phyloP scores from a whole-genome alignment of 768 basidiomycete genomes.

The Termitomyces sp. region DNA sequence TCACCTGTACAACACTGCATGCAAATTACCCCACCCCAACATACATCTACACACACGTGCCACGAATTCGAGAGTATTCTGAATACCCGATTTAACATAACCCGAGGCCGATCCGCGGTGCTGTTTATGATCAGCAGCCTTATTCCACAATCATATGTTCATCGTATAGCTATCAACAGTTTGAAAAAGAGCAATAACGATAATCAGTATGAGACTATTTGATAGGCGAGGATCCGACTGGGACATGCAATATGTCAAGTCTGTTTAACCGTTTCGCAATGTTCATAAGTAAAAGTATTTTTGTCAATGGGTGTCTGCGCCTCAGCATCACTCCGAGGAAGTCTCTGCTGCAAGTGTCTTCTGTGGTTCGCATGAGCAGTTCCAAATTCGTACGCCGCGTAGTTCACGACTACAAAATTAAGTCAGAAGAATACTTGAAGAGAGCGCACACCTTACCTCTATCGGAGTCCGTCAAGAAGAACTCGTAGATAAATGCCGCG shows the following conservation, averaged over 20 bases:
- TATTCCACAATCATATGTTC: background rate
- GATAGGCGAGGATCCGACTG: background rate
- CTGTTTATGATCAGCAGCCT: background rate
- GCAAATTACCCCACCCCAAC: background rate
- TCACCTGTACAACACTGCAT: constrained; percentile 6
- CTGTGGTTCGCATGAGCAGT: constrained; percentile 10
- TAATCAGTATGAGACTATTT: background rate
- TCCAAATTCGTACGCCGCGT: constrained; percentile 10
- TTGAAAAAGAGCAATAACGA: background rate
- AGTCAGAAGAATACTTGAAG: background rate
- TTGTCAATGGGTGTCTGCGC: constrained; percentile 4
- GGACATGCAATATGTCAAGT: background rate
- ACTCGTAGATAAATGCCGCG: constrained; percentile 48
- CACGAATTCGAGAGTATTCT: background rate
- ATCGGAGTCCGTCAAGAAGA: constrained; percentile 53
- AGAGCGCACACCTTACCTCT: constrained; percentile 33
- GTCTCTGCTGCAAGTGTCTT: constrained; percentile 1
- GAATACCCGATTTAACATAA: background rate
- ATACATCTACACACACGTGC: too few species aligned
- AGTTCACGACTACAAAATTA: constrained; percentile 6
- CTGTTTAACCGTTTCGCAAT: constrained; percentile 1
- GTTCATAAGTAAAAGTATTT: constrained; percentile 3
- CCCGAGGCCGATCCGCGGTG: background rate
- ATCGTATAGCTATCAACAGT: background rate
- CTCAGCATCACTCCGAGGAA: background rate